Conservation (phyloP, 805 yeast genomes). For the Lachancea meyersii region DNA sequence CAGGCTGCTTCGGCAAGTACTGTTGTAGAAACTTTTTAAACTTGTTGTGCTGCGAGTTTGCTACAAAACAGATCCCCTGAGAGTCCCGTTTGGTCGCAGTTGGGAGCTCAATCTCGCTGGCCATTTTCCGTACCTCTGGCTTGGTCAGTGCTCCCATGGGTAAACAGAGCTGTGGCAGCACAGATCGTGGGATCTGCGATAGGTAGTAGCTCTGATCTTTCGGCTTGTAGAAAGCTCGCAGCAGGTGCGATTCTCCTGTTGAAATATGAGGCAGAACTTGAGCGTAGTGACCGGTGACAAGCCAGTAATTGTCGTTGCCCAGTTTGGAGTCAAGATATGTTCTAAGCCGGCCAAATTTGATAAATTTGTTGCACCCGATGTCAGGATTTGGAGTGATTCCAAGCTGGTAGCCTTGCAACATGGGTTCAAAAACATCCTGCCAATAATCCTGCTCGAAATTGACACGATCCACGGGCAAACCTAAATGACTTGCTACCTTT, state of each 20-base stretch:
- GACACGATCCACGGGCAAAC: conserved; percentile 66
- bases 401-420: conserved; percentile 61
- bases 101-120: conserved; percentile 45
- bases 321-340: conserved; percentile 44
- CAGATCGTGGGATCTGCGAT: conserved; percentile 51
- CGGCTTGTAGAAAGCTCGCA: conserved; percentile 48
- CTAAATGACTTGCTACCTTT: conserved; percentile 50
- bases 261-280: conserved; percentile 44
- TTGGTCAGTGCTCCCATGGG: conserved; percentile 80
- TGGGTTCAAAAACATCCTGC: conserved; percentile 87
- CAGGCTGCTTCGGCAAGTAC: conserved; percentile 66
- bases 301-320: conserved; percentile 55
- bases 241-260: conserved; percentile 34
- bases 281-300: conserved; percentile 85
- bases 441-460: conserved; percentile 90
- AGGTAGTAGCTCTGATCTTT: conserved; percentile 93
- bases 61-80: conserved; percentile 90
- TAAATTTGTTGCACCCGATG: conserved; percentile 73
- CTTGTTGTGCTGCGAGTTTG: conserved; percentile 49
- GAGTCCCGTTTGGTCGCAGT: conserved; percentile 85
- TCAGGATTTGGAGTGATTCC: conserved; percentile 96
- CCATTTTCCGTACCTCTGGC: conserved; percentile 66
- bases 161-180: conserved; percentile 49
- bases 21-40: conserved; percentile 70
- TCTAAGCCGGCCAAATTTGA: conserved; percentile 79